Conservation (phyloP, 139 green algal species). For the Closterium sp. region DNA sequence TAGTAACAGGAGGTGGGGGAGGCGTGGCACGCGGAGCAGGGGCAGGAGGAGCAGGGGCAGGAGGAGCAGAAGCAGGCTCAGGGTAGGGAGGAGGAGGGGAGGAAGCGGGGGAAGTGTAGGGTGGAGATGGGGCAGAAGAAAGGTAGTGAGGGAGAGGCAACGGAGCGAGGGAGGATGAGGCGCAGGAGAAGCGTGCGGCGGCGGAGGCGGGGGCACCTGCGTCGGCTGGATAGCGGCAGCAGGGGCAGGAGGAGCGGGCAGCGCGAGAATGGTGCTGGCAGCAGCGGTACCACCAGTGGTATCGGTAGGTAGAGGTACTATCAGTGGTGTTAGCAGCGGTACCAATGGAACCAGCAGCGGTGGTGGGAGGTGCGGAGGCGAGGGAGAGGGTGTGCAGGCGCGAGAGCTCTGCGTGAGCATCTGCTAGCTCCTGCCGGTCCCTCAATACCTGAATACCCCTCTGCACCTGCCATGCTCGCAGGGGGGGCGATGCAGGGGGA, state of each 20-base stretch:
- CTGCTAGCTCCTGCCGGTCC: background rate
- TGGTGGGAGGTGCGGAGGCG: background rate
- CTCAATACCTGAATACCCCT: background rate
- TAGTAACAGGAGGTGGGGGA: background rate
- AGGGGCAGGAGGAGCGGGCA: background rate
- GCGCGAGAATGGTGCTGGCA: background rate
- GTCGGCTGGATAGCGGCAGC: background rate
- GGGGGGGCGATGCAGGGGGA: background rate
- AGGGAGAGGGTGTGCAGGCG: background rate
- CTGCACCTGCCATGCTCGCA: background rate
- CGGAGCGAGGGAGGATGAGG: background rate
- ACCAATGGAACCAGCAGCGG: background rate
- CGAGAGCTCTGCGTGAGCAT: background rate
- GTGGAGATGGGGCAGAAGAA: background rate
- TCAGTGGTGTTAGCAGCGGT: too few relatives aligned
- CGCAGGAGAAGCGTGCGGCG: background rate
- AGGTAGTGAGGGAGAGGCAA: too few relatives aligned
- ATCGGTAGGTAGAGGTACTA: too few relatives aligned
- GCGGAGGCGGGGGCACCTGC: background rate
- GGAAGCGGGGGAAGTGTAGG: background rate
- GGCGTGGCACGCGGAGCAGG: background rate
- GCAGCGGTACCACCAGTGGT: background rate
- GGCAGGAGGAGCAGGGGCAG: too few relatives aligned
- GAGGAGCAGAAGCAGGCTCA: background rate
- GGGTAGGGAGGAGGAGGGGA: background rate